Base-by-base conservation (phyloP, 106 monocot species). In the Acorus calamus region DNA sequence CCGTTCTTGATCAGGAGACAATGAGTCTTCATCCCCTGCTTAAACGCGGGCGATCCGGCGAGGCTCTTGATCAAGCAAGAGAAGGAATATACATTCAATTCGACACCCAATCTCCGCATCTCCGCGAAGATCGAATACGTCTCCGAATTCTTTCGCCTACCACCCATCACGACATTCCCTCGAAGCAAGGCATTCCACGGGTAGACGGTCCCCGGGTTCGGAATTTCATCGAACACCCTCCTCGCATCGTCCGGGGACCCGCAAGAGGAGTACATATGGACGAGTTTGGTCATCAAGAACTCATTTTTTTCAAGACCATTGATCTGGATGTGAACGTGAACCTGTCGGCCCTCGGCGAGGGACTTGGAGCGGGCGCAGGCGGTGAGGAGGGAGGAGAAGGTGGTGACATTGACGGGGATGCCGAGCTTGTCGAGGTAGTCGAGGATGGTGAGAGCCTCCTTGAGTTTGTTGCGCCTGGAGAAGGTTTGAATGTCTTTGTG, bases 41-140 rank as follows among this genome's bases (percentile, higher is more conserved):
- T 14, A 9, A 71, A 60, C 0, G 84, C 79, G 0, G 85, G 85
- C 1, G 88, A 91, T 7, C 96, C 88, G 0, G 85, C 82, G 49
- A 98, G 66, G 59, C 85, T 80, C 74, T 98, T 98, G 12, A 98
- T 62, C 46, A 98, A 42, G 76, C 84, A 91, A 5, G 82, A 76
- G 69, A 80, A 87, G 50, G 82, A 89, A 73, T 90, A 90, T 55
- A 69, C 89, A 47, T 90, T 90, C 8, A 46, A 55, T 7, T 57
- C 80, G 11, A 88, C 82, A n/a, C 88, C 83, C 4, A 43, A 43
- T 41, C 66, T 70, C n/a, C 85, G 66, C 91, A 98, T 85, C 43
- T 80, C 78, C 1, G 47, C 13, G 62, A 92, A 98, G 1, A 77
- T 63, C 14, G 61, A 43, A 2, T 81, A 41, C 11, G 84, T 61